Base-by-base conservation (phyloP, 2,329 filamentous ascomycete species). In the Pseudogymnoascus sp. region DNA sequence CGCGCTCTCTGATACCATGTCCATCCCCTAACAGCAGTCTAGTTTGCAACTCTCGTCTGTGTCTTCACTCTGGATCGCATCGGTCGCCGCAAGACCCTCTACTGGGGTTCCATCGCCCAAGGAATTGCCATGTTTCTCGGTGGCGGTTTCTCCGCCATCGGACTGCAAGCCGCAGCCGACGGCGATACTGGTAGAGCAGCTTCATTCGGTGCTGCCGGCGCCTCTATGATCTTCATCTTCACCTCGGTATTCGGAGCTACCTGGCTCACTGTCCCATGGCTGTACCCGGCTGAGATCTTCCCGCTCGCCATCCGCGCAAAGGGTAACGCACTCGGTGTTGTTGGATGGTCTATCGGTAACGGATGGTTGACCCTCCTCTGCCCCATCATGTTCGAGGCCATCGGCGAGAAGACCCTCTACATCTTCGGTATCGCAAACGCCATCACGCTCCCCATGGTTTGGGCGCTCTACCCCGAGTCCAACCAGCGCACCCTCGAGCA, bases 271-370 rank as follows among this genome's bases (percentile, higher is more conserved):
- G 80, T 85, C 0, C 83, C 83, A 1, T 84, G 84, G 83, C 74
- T 89, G 0, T 88, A 88, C 63, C 86, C 86, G 0, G 86, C 88
- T 1, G 88, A 92, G 71, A 91, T 91, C 63, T 91, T 90, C 69
- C 88, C 88, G 0, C 75, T 90, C 0, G 82, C 88, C 65, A 82
- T 90, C 0, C 82, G 89, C 21, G 88, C 89, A 1, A 87, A 88
- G 68, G 89, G 88, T 5, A 91, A 91, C 65, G 87, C 88, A 0
- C 91, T 85, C 82, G 88, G 89, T 19, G 88, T 91, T 0, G 82
- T 90, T 0, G 88, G 89, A 0, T 92, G 88, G 89, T 84, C 80
- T 13, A 89, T 91, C 60, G 88, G 89, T 0, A 90, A 90, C 67
- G 88, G 87, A 15, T 89, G 86, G 85, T 73, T 82, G 65, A 70